These are phyloP conservation scores for Cicer chorassanicum DNA, from an alignment of 306 rosid species.

Conservation along the genomic window DNA sequence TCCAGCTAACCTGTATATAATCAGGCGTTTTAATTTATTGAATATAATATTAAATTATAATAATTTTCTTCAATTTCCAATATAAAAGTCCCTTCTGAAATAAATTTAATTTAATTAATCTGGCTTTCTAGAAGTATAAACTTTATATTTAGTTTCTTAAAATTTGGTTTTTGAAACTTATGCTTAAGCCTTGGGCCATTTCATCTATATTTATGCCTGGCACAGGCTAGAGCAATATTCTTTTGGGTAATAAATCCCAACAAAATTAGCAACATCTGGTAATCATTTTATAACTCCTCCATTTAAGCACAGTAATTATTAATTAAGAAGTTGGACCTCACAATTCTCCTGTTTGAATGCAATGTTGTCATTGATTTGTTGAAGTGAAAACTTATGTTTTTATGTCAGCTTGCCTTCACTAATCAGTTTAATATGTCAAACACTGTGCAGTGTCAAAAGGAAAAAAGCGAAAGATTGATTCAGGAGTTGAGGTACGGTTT, in stretches of 20 bases:
- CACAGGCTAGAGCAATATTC: background rate
- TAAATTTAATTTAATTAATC: conserved; percentile 20
- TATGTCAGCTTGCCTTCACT: conserved; percentile 32
- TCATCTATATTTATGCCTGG: conserved; percentile 15
- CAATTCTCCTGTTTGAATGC: conserved; percentile 26
- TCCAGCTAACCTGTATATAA: background rate
- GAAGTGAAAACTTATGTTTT: background rate
- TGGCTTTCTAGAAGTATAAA: conserved; percentile 5
- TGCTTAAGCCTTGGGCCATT: conserved; percentile 5
- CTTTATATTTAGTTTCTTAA: background rate
- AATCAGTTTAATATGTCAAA: conserved; percentile 39
- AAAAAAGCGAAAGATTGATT: conserved; percentile 83
- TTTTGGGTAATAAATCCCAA: conserved; percentile 5
- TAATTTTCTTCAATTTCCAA: conserved; percentile 10
- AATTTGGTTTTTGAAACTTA: conserved; percentile 5
- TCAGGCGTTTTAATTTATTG: background rate
- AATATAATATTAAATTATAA: background rate
- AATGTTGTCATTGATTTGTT: conserved; percentile 30
- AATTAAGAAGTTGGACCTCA: conserved; percentile 34
- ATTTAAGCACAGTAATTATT: conserved; percentile 15
- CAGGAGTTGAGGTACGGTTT: conserved; percentile 74
- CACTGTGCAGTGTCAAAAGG: conserved; percentile 71
- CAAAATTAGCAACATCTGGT: background rate
- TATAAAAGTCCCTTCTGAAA: conserved; percentile 3
- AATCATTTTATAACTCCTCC: conserved; percentile 25